phyloP scores from a whole-genome alignment of 192 early-diverging fungal species.

The Globomyces pollinis-pini region DNA sequence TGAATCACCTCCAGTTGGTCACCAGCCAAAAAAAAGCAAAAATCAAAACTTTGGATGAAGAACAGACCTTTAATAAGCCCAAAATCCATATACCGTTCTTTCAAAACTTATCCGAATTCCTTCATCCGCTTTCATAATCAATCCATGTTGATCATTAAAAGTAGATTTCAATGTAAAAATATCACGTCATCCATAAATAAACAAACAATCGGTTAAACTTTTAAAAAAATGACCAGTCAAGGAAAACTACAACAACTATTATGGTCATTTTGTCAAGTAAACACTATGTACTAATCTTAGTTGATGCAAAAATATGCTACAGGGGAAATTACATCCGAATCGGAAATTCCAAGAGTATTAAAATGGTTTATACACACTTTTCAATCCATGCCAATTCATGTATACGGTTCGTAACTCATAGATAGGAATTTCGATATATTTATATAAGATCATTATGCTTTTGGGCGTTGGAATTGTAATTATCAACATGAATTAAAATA shows the following conservation, averaged over 20 bases:
- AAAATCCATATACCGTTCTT: too few relatives aligned
- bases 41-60: too few relatives aligned
- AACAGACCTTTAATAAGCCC: too few relatives aligned
- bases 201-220: too few relatives aligned
- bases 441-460: neutral
- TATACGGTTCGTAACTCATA: neutral
- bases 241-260: conserved; percentile 5
- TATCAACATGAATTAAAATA: neutral
- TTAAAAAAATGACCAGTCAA: too few relatives aligned
- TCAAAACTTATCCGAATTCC: too few relatives aligned
- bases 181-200: too few relatives aligned
- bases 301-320: neutral
- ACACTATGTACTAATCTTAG: neutral
- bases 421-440: neutral
- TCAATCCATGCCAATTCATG: neutral
- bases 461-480: neutral
- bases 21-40: too few relatives aligned
- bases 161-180: too few relatives aligned
- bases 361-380: neutral
- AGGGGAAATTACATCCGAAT: neutral
- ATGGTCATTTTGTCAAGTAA: neutral
- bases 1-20: too few relatives aligned
- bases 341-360: neutral
- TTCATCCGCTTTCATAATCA: too few relatives aligned
- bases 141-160: too few relatives aligned